Evolutionary conservation across 805 yeast genomes (phyloP).

Genomic region (Suhomyces pyralidae): DNA sequence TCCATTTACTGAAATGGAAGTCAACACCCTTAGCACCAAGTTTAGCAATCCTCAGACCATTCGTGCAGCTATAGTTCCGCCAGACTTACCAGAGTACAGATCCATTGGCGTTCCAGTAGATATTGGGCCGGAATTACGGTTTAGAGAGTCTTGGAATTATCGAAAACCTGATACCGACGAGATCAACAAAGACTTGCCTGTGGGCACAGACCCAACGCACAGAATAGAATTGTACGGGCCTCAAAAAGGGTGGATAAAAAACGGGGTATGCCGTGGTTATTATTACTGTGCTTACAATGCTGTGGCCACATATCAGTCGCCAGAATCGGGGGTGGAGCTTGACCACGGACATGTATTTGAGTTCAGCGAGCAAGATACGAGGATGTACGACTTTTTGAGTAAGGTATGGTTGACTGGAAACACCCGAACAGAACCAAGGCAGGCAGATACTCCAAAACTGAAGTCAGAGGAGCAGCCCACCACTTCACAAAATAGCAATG

Average conservation of each 20-base stretch:
- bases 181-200: constrained; percentile 13
- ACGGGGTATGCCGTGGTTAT: constrained; percentile 32
- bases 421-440: constrained; percentile 7
- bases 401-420: constrained; percentile 34
- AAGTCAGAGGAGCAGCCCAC: neutral
- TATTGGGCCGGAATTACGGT: constrained; percentile 13
- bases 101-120: constrained; percentile 20
- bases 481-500: neutral
- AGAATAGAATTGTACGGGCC: constrained; percentile 28
- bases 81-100: constrained; percentile 31
- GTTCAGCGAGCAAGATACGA: constrained; percentile 15
- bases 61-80: constrained; percentile 40
- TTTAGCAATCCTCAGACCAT: constrained; percentile 30
- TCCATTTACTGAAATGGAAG: constrained; percentile 24
- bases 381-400: constrained; percentile 28
- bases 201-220: constrained; percentile 6
- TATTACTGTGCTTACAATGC: constrained; percentile 39
- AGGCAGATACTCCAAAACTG: neutral
- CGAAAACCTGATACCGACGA: constrained; percentile 34
- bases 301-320: constrained; percentile 17
- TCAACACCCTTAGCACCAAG: constrained; percentile 14
- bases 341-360: constrained; percentile 24
- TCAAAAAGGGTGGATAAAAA: constrained; percentile 44
- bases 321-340: constrained; percentile 9
- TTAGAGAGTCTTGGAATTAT: constrained; percentile 17